Evolutionary conservation across 2,329 filamentous ascomycete genomes (phyloP).

Genomic region (Xylaria sp.): DNA sequence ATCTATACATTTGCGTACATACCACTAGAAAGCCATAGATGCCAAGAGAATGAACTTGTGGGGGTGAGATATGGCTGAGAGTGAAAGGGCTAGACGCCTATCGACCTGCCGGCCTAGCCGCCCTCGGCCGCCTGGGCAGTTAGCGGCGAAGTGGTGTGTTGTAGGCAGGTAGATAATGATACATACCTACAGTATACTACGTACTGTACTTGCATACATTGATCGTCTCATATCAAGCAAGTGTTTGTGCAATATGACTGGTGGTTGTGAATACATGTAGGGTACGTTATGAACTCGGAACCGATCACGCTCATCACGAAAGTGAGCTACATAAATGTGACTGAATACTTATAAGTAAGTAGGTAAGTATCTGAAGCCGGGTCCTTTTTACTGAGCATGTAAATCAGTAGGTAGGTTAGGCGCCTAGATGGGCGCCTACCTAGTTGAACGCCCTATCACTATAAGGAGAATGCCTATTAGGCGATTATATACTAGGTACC

Average conservation of each 20-base stretch:
- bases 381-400: no score
- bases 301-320: not conserved
- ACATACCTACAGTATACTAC: not conserved
- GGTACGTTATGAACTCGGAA: not conserved
- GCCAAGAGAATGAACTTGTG: slow-evolving; percentile 40
- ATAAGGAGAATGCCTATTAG: no score
- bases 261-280: not conserved
- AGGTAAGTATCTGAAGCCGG: no score
- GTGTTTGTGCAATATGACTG: not conserved
- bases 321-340: not conserved
- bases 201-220: not conserved
- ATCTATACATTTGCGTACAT: no score
- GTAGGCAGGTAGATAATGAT: not conserved
- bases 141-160: no score
- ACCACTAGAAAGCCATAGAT: slow-evolving; percentile 44
- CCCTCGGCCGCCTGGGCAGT: no score
- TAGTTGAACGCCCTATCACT: no score
- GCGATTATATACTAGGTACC: no score
- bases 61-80: slow-evolving; percentile 10
- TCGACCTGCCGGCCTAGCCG: not conserved
- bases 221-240: not conserved
- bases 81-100: not conserved
- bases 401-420: no score
- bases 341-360: not conserved
- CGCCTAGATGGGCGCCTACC: no score